Base-by-base conservation (phyloP, 2,329 filamentous ascomycete species). In the Chaetomiaceae sp. region DNA sequence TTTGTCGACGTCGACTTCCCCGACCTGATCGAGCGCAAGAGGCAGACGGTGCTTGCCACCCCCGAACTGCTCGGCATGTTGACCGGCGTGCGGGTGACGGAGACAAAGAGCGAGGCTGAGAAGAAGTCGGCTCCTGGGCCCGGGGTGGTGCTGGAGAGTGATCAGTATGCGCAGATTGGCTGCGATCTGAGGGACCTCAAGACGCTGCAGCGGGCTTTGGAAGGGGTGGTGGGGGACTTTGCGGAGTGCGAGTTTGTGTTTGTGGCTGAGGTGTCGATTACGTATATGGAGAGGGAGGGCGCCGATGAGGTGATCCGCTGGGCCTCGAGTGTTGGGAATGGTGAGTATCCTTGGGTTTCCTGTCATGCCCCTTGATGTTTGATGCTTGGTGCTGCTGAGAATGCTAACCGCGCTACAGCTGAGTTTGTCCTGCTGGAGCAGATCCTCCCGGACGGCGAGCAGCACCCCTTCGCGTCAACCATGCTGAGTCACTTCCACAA, bases 1-100 rank as follows among this genome's bases (percentile, higher is more conserved):
- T 96, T 95, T 61, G 76, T 96, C 45, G 90, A 96, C 64, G 80
- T 96, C 47, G 91, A 96, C 65, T 95, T 93, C 61, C 85, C 84
- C 9, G 83, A 89, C 53, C 73, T 95, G 44, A 89, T 96, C 69
- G 66, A 76, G 40, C 83, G 81, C 66, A 96, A 96, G 68, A 75
- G 81, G 54, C 73, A 77, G 25, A 76, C 86, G 17, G 85, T 96
- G 38, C 68, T 80, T 33, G 73, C 75, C 41, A 87, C 82, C 0
- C 72, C 77, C 3, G 78, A 82, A 56, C 73, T 92, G 4, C 73
- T 73, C 50, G 70, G 72, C 8, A 67, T 77, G 12, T 68, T 84
- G 35, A 71, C 71, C 6, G 69, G 73, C 49, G 57, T 77, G 45
- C 33, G 23, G 35, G 53, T 43, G 14, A 31, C 20, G 21, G 48